These are phyloP conservation scores for Ramularia endophylla DNA, from an alignment of 2,329 filamentous ascomycete species.

Conservation along the genomic window DNA sequence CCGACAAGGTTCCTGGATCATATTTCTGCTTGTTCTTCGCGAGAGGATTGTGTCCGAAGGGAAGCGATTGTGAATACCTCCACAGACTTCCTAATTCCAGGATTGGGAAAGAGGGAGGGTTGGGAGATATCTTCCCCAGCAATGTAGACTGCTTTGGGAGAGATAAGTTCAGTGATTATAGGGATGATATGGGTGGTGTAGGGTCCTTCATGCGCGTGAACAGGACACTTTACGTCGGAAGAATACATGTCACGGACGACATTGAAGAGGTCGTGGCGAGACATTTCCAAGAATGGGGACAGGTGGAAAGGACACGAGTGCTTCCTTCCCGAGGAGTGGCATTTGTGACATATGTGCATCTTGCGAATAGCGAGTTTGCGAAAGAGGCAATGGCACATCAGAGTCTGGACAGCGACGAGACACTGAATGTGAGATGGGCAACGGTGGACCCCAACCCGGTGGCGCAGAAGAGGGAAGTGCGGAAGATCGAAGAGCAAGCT, in stretches of 20 bases:
- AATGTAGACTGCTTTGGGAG: conserved; percentile 94
- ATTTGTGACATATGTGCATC: conserved; percentile 91
- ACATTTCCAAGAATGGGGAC: conserved; percentile 96
- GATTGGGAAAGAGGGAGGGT: conserved; percentile 33
- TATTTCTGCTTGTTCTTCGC: conserved; percentile 95
- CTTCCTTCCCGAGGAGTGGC: conserved; percentile 84
- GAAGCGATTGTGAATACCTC: conserved; percentile 88
- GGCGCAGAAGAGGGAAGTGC: conserved; percentile 85
- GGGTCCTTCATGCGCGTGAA: conserved; percentile 93
- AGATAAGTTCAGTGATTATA: conserved; percentile 87
- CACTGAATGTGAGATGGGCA: conserved; percentile 94
- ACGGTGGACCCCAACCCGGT: conserved; percentile 94
- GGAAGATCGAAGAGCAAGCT: conserved; percentile 88
- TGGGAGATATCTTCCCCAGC: conserved; percentile 85
- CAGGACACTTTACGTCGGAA: conserved; percentile 84
- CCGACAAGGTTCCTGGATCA: conserved; percentile 52
- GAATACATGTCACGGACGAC: conserved; percentile 93
- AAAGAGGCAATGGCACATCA: conserved; percentile 87
- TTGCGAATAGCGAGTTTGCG: conserved; percentile 83
- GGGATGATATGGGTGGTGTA: conserved; percentile 97
- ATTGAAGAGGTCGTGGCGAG: conserved; percentile 93
- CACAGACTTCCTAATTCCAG: conserved; percentile 69
- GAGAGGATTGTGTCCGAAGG: conserved; percentile 73
- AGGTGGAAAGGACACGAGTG: conserved; percentile 79
- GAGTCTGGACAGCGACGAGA: conserved; percentile 81